Base-by-base conservation (phyloP, 176 grass and related monocot genomes). In the Carex littledalei region DNA sequence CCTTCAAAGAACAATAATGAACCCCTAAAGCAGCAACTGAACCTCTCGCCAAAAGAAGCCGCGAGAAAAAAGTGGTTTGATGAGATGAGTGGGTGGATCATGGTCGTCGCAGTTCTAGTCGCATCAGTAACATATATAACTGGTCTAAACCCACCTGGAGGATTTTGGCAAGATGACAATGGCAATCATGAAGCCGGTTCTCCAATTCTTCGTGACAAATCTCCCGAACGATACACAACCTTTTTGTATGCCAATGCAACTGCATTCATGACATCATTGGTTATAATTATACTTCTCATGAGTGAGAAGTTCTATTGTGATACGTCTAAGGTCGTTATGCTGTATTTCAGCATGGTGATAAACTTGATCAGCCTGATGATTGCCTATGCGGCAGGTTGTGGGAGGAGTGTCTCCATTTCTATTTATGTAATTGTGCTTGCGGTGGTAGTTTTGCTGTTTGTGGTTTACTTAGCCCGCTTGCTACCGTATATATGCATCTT, bases 191-290 rank as follows among this genome's bases (percentile, higher is more conserved):
- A 29, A 4, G 86, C 91, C 3, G 58, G 91, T 41, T 69, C 82
- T 34, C 34, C 86, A 41, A 85, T 93, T 37, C 49, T 88, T 50
- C 53, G 57, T 55, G 18, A n/a, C 1, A 70, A 50, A 6, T 24
- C 45, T 29, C 52, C 72, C 1, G 78, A 16, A 22, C 89, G 81
- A 6, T 93, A 93, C 67, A 88, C 59, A 21, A 53, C 34, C 5
- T 93, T 91, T 81, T 93, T 90, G 81, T 93, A 90, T 12, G 89
- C 88, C 56, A 93, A 91, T 79, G 84, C 88, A 0, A 93, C 83
- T 0, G 80, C 86, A 8, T 93, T 93, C 52, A 84, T 93, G n/a
- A 76, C 88, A 4, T 93, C 89, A 10, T 50, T 93, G 55, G 81
- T 86, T 3, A 93, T 93, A 13, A 91, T 93, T 31, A 79, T 65